Conservation (phyloP, 768 basidiomycete species). For the Pisolithus albus region DNA sequence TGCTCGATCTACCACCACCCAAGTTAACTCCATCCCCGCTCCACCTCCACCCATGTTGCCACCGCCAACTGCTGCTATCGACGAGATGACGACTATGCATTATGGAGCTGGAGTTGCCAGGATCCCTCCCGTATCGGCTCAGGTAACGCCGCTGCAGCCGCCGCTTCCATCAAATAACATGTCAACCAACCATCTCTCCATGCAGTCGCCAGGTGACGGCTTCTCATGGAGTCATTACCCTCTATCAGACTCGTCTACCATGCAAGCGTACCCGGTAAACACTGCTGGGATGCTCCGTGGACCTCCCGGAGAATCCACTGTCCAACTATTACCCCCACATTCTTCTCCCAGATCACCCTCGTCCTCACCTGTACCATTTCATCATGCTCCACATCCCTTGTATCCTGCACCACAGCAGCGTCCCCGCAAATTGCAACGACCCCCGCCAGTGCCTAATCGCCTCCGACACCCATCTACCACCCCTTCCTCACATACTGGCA, state of each 20-base stretch:
- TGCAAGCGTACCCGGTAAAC: neutral
- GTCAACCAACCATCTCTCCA: too few species aligned
- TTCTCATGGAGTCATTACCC: too few species aligned
- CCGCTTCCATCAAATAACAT: too few species aligned
- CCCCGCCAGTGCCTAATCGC: neutral
- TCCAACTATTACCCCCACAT: neutral
- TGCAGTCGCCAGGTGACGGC: too few species aligned
- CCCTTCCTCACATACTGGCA: neutral
- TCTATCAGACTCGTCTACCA: too few species aligned
- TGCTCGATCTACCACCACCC: neutral
- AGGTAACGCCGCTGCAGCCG: too few species aligned
- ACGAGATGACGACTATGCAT: neutral
- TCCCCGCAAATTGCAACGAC: neutral
- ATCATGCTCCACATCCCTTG: neutral
- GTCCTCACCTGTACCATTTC: neutral
- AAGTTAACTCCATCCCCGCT: neutral
- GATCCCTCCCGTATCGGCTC: too few species aligned
- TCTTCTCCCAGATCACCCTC: neutral
- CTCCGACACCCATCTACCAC: neutral
- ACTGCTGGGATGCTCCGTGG: neutral
- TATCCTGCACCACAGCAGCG: neutral
- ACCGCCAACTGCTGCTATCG: neutral
- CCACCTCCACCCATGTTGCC: neutral
- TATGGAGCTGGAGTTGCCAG: too few species aligned
- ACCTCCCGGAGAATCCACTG: neutral